Evolutionary conservation across 1,284 basidiomycete species (phyloP).

Genomic region (Athelia sp.): DNA sequence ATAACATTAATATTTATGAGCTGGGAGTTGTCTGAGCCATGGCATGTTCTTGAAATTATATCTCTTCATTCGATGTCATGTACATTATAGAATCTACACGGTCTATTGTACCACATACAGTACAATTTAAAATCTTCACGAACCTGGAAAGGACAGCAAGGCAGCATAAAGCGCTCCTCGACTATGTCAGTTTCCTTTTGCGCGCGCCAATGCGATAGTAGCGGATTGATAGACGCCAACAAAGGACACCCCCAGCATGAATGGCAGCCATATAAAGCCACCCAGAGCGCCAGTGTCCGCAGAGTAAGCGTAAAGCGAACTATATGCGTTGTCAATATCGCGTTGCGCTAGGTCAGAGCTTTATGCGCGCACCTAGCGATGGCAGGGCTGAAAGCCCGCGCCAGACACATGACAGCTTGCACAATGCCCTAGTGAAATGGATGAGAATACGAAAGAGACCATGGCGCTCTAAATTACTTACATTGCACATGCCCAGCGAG

Average conservation of each 20-base stretch:
- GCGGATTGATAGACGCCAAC: slow-evolving; percentile 7
- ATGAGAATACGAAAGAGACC: too few relatives aligned
- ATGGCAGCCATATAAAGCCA: slow-evolving; percentile 41
- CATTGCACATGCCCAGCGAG: slow-evolving; percentile 56
- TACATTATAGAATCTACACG: not conserved
- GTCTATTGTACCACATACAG: not conserved
- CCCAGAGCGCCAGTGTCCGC: slow-evolving; percentile 33
- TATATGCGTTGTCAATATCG: slow-evolving; percentile 17
- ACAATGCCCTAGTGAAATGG: slow-evolving; percentile 27
- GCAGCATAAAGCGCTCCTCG: too few relatives aligned
- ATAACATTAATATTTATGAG: slow-evolving; percentile 23
- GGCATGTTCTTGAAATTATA: not conserved
- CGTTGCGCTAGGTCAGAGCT: not conserved
- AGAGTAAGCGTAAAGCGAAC: slow-evolving; percentile 48
- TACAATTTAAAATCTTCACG: too few relatives aligned
- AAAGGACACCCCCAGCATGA: slow-evolving; percentile 30
- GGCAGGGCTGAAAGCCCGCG: slow-evolving; percentile 56
- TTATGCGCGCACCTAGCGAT: slow-evolving; percentile 42
- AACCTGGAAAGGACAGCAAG: too few relatives aligned
- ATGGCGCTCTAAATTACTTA: slow-evolving; percentile 20
- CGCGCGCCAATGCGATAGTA: slow-evolving; percentile 15
- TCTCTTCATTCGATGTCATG: not conserved
- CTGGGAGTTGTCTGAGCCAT: not conserved
- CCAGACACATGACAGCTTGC: slow-evolving; percentile 54
- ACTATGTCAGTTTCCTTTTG: slow-evolving; percentile 12